phyloP scores from a whole-genome alignment of 2,329 filamentous ascomycete genomes.

The Cytospora schulzeri region DNA sequence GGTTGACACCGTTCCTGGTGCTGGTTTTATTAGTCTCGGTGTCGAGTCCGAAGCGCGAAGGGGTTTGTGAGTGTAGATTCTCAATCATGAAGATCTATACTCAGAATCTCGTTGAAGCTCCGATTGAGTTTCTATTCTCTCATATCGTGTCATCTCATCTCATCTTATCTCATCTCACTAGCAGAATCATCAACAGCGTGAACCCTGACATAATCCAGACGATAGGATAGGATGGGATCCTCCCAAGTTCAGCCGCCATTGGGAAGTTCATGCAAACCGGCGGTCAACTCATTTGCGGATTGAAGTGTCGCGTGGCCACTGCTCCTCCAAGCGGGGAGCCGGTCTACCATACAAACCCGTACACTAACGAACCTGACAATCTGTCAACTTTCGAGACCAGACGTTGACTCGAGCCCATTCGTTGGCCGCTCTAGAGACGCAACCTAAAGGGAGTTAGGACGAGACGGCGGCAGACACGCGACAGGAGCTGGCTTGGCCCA shows the following conservation, averaged over 20 bases:
- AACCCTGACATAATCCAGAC: background rate
- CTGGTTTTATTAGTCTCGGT: conserved; percentile 5
- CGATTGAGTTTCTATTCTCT: too few relatives aligned
- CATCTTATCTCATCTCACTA: too few relatives aligned
- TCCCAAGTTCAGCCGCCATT: background rate
- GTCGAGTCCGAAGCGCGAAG: conserved; percentile 15
- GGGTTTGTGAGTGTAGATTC: too few relatives aligned
- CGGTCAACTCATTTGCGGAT: background rate
- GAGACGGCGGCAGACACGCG: background rate
- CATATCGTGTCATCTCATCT: too few relatives aligned
- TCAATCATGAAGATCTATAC: background rate
- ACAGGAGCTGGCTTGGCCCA: conserved; percentile 1
- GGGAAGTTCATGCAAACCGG: background rate
- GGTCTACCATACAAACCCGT: background rate
- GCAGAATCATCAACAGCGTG: background rate
- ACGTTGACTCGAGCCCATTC: conserved; percentile 11
- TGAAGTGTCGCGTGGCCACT: background rate
- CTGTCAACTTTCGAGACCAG: background rate
- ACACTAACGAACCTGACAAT: background rate
- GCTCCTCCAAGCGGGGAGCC: background rate
- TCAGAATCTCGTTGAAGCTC: background rate
- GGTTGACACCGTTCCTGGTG: too few relatives aligned
- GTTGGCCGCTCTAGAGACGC: conserved; percentile 3
- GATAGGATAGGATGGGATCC: background rate
- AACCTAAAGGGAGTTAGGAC: background rate